phyloP scores from a whole-genome alignment of 306 rosid genomes.

The Glycine latifolia region DNA sequence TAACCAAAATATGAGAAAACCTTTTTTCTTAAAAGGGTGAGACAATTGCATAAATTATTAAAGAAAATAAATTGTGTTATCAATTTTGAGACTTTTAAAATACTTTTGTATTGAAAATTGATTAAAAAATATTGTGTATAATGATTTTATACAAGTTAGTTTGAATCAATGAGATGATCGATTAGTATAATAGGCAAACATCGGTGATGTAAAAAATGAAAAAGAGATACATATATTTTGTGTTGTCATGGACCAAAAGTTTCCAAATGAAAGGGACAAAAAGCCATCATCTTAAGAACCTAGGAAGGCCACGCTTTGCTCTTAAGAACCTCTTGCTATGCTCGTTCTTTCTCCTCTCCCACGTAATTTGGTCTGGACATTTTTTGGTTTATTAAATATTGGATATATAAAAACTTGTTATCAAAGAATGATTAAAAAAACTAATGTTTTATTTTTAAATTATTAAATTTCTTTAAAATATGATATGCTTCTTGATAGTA shows the following conservation, averaged over 20 bases:
- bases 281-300: constrained; percentile 50
- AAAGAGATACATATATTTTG: neutral
- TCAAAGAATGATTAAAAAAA: neutral
- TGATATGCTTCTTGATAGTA: neutral
- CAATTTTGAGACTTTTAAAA: too few species aligned
- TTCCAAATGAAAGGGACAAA: constrained; percentile 67
- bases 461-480: neutral
- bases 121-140: neutral
- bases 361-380: constrained; percentile 22
- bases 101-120: too few species aligned
- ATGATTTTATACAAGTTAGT: neutral
- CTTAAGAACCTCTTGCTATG: constrained; percentile 35
- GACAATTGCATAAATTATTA: too few species aligned
- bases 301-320: constrained; percentile 54
- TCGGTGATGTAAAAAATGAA: neutral
- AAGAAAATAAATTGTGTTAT: too few species aligned
- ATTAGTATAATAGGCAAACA: neutral
- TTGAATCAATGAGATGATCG: neutral
- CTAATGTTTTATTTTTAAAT: neutral
- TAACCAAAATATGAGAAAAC: neutral
- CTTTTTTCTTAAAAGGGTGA: too few species aligned
- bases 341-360: constrained; percentile 9
- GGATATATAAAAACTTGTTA: neutral
- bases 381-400: neutral
- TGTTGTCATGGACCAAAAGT: constrained; percentile 31